Evolutionary conservation across 352 stramenopile genomes (phyloP), one percentile per base, ranked within the genome.

Genomic region (Globisporangium solare): DNA sequence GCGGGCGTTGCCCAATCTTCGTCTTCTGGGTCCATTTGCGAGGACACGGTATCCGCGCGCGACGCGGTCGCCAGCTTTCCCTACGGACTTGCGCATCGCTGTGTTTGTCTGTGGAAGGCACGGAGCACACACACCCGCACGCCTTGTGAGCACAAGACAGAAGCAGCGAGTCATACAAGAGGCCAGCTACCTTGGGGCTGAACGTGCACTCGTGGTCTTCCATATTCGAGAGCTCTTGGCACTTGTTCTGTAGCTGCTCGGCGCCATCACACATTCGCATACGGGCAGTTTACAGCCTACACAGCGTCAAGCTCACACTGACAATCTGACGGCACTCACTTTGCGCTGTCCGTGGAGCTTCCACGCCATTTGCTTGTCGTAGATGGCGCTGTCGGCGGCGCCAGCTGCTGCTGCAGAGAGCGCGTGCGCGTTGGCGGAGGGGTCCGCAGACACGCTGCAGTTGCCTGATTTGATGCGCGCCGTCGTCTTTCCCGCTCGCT

Each of bases 281-380:
- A 11, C 51, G 21, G 48, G 12, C 6, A 3, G 1, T 15, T 31
- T 24, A 32, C 45, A 35, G 6, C 10, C 20, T 20, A 20, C 2
- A 8, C 18, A 31, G 37, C 47, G 45, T 2, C 31, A 17, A n/a
- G 35, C n/a, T 11, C 6, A 17, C 50, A 47, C n/a, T 4, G n/a
- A n/a, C n/a, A n/a, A n/a, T n/a, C 5, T 14, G 32, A 14, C 6
- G 10, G 5, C 31, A 39, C 31, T 40, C 77, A 64, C 63, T 35
- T 87, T 85, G 37, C 67, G 71, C 64, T 79, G 72, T 3, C 74
- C 70, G 55, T 74, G 68, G 47, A 68, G 60, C 61, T 85, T 83
- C 76, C 76, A 87, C 24, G 68, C 64, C 20, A 85, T 56, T 58
- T 87, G 76, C 69, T 85, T 87, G 42, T 85, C 76, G 70, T 87